Base-by-base conservation (phyloP, 305 asterid genomes). In the Stenogyne calaminthoides region DNA sequence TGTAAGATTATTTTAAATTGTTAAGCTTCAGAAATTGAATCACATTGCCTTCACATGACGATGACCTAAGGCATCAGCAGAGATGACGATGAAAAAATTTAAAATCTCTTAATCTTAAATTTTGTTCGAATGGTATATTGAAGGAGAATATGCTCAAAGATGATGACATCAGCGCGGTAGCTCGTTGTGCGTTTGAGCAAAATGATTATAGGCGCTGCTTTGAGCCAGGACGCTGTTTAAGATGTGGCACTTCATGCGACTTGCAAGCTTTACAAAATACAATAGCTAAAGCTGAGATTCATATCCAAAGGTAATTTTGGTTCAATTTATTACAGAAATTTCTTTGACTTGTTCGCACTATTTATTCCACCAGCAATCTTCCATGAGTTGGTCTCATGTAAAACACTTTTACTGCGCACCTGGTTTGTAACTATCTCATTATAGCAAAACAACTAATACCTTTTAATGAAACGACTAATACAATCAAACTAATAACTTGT, bases 161-260 rank as follows among this genome's bases (percentile, higher is more conserved):
- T 69, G 82, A 77, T 66, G 82, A 69, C 71, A 72, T 85, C 36
- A 49, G 54, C 60, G 65, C 47, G 72, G 87, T 83, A 64, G 92
- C 95, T 66, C 32, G 20, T 73, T 68, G 27, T 37, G 29, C 82
- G 73, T 72, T 80, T 80, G 81, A 80, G 81, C 78, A 80, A 72
- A 81, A 75, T 69, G 80, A 78, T 79, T 70, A 59, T 44, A 34
- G 29, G 44, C 55, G 56, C 80, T 69, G 73, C 74, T 72, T 83
- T 75, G 82, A 84, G 73, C 90, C 95, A 18, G 91, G 84, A 46
- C 64, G 56, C 80, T 95, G 99, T 77, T 80, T 86, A 82, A 77
- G 74, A 59, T 95, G 99, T 80, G 86, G 85, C 61, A 83, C 86
- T 15, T 76, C 74, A 71, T 59, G 83, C 78, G 91, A 92, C 86